A percentile compares a stretch with the other conserved stretches of the same genome.
phyloP scores from a whole-genome alignment of 352 stramenopile genomes.

The Salisapilia sapeloensis region DNA sequence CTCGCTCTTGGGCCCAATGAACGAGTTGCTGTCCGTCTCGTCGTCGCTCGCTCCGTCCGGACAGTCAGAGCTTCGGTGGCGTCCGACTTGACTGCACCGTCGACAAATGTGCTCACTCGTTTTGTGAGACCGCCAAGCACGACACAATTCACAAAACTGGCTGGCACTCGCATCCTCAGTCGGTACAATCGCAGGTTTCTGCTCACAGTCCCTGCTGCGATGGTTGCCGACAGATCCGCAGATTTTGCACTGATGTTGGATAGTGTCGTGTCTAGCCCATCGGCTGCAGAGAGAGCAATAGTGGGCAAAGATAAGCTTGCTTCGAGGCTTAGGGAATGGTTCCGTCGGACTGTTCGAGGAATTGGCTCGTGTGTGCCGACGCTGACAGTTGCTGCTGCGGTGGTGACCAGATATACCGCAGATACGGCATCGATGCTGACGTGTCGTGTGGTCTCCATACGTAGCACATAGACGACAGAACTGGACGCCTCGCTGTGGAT shows the following conservation, averaged over 20 bases:
- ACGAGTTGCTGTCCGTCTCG: too few species aligned
- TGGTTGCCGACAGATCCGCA: constrained; percentile 33
- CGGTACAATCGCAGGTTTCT: constrained; percentile 8
- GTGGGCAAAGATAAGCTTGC: too few species aligned
- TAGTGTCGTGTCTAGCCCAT: constrained; percentile 32
- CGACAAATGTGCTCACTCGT: constrained; percentile 49
- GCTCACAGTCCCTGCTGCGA: constrained; percentile 27
- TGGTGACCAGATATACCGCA: constrained; percentile 35
- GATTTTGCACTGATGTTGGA: constrained; percentile 35
- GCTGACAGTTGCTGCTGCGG: constrained; percentile 31
- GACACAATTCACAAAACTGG: constrained; percentile 46
- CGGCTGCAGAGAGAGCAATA: constrained; percentile 45
- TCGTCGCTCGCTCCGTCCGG: constrained; percentile 12
- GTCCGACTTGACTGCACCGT: constrained; percentile 29
- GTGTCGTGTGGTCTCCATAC: constrained; percentile 43
- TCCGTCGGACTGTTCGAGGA: constrained; percentile 3
- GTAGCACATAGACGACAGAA: constrained; percentile 59
- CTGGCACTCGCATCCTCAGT: constrained; percentile 15
- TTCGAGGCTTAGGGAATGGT: too few species aligned
- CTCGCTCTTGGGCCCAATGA: too few species aligned
- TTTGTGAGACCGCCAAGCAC: constrained; percentile 21
- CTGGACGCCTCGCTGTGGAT: constrained; percentile 12
- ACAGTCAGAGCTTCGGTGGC: constrained; percentile 52
- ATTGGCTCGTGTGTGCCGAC: constrained; percentile 2
- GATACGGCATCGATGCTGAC: constrained; percentile 44